Evolutionary conservation across 257 asterid genomes (phyloP).

Genomic region (Solanum dulcamara): DNA sequence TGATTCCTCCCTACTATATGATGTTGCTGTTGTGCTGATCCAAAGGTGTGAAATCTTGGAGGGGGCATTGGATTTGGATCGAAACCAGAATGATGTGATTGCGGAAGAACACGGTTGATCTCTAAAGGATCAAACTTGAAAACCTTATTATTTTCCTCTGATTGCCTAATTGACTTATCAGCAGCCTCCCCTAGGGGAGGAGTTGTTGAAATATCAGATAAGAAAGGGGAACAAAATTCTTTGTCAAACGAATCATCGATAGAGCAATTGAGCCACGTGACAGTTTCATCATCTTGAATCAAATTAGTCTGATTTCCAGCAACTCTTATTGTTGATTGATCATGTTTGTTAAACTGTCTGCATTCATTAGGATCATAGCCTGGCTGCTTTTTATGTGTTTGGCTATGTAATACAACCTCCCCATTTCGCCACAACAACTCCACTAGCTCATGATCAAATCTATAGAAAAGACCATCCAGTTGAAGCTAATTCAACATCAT

Average conservation of each 20-base stretch:
- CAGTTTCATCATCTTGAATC: constrained; percentile 43
- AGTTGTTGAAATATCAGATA: constrained; percentile 32
- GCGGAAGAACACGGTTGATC: constrained; percentile 2
- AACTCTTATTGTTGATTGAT: constrained; percentile 6
- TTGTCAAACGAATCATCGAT: constrained; percentile 63
- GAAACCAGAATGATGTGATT: not conserved
- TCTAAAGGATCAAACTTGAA: constrained; percentile 8
- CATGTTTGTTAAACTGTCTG: constrained; percentile 16
- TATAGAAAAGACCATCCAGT: constrained; percentile 10
- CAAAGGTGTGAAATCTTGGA: constrained; percentile 23
- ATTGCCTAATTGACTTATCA: constrained; percentile 3
- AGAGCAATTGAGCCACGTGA: constrained; percentile 45
- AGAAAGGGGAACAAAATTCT: constrained; percentile 43
- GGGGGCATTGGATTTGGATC: constrained; percentile 24
- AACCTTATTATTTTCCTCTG: constrained; percentile 4
- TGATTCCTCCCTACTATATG: not conserved
- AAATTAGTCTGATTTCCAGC: constrained; percentile 15
- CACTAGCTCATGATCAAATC: constrained; percentile 55
- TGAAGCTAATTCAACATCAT: not conserved
- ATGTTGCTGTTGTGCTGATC: constrained; percentile 3
- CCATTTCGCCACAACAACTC: constrained; percentile 89
- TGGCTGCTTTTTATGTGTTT: constrained; percentile 28
- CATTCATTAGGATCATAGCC: constrained; percentile 9
- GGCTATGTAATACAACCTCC: constrained; percentile 55
- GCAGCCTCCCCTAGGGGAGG: constrained; percentile 6